A percentile compares a stretch with the other conserved stretches of the same genome.
Conservation (phyloP, 139 green algal genomes). For the Ettlia oleoabundans region DNA sequence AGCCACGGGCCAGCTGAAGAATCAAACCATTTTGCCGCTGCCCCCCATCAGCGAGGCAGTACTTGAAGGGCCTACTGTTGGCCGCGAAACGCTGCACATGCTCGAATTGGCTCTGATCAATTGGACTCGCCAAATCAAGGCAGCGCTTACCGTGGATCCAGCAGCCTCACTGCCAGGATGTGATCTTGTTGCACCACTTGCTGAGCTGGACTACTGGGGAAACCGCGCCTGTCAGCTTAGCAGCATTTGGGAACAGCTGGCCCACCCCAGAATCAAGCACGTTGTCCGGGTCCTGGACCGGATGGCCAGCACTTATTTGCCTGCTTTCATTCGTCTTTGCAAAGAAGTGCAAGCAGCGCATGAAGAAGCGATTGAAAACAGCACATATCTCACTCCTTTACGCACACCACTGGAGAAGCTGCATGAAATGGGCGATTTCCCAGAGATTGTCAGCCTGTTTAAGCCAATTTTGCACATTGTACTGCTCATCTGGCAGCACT, state of each 20-base stretch:
- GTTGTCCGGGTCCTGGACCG: slow-evolving; percentile 81
- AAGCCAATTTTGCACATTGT: slow-evolving; percentile 88
- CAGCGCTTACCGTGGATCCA: slow-evolving; percentile 84
- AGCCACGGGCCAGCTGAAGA: slow-evolving; percentile 82
- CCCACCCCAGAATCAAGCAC: slow-evolving; percentile 61
- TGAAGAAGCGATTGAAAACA: slow-evolving; percentile 82
- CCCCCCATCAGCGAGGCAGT: no score
- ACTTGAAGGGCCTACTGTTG: no score
- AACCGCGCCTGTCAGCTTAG: slow-evolving; percentile 83
- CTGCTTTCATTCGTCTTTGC: slow-evolving; percentile 72
- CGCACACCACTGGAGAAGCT: slow-evolving; percentile 82
- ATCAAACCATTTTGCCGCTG: slow-evolving; percentile 88
- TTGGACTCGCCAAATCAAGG: slow-evolving; percentile 94
- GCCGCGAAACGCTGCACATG: slow-evolving; percentile 88
- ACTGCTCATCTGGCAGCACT: slow-evolving; percentile 93
- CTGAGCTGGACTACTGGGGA: slow-evolving; percentile 90
- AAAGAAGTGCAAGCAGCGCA: slow-evolving; percentile 66
- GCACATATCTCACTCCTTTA: slow-evolving; percentile 81
- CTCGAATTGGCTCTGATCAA: slow-evolving; percentile 85
- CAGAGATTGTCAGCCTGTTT: slow-evolving; percentile 71
- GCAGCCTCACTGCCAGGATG: no score
- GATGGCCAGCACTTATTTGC: slow-evolving; percentile 79
- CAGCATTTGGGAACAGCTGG: slow-evolving; percentile 86
- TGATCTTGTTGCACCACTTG: no score
- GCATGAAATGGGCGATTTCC: slow-evolving; percentile 56